Conservation (phyloP, 73 alveolate species). For the Stentor coeruleus region DNA sequence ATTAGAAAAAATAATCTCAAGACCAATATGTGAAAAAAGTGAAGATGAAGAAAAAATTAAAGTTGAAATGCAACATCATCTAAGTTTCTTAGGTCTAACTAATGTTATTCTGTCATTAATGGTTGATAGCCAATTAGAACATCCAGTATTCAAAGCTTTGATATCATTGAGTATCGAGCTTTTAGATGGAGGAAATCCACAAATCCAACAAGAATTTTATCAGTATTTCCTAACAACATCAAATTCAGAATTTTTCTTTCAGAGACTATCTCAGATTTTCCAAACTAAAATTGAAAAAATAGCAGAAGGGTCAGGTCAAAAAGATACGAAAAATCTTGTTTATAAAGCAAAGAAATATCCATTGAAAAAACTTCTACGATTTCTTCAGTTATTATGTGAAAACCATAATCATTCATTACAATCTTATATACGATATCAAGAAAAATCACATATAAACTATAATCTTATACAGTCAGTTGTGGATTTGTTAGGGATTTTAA, state of each 20-base stretch:
- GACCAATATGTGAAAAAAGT: constrained; percentile 26
- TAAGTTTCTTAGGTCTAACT: constrained; percentile 46
- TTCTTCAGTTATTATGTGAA: constrained; percentile 46
- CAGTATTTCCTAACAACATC: constrained; percentile 38
- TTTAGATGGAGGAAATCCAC: constrained; percentile 47
- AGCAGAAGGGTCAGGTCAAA: neutral
- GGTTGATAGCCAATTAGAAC: constrained; percentile 40
- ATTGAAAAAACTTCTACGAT: constrained; percentile 29
- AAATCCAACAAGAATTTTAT: constrained; percentile 41
- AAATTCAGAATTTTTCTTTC: constrained; percentile 45
- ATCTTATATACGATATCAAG: constrained; percentile 41
- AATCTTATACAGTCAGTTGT: constrained; percentile 41
- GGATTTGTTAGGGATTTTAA: constrained; percentile 30
- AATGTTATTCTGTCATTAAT: constrained; percentile 39
- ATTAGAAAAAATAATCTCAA: neutral
- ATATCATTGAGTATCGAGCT: constrained; percentile 31
- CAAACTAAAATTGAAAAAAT: constrained; percentile 30
- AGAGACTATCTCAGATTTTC: constrained; percentile 31
- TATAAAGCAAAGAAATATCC: constrained; percentile 31
- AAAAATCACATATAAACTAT: constrained; percentile 45
- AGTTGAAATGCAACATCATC: constrained; percentile 35
- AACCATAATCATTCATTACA: constrained; percentile 41
- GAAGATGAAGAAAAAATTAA: constrained; percentile 30
- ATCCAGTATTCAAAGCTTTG: constrained; percentile 37
- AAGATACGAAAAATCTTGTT: constrained; percentile 15